phyloP scores from a whole-genome alignment of 345 rosid genomes.

The Dipteronia sinensis region DNA sequence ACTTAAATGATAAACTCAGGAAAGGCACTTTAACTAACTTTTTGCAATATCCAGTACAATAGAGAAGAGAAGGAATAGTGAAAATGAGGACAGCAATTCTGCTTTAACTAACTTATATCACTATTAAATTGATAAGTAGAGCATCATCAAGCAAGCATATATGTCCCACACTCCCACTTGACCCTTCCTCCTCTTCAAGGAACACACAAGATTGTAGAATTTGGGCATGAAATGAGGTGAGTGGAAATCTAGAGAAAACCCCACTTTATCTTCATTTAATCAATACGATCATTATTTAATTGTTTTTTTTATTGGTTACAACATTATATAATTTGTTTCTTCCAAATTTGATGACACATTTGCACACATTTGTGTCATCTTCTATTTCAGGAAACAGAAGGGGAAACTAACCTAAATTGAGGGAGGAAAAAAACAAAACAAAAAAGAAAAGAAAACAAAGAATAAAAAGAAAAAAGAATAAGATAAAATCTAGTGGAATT shows the following conservation, averaged over 20 bases:
- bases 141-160: slow-evolving; percentile 24
- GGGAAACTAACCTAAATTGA: not conserved
- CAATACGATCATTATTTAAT: slow-evolving; percentile 13
- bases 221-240: slow-evolving; percentile 32
- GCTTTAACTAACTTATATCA: slow-evolving; percentile 72
- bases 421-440: not conserved
- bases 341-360: not conserved
- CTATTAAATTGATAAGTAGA: slow-evolving; percentile 35
- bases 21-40: not conserved
- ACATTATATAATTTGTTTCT: not conserved
- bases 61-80: not conserved
- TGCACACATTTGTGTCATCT: slow-evolving; percentile 7
- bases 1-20: not conserved
- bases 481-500: not conserved
- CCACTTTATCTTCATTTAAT: slow-evolving; percentile 46
- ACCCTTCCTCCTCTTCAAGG: slow-evolving; percentile 67
- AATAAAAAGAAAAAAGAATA: not conserved
- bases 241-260: slow-evolving; percentile 72
- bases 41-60: not conserved
- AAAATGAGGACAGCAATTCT: not conserved
- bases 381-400: slow-evolving; percentile 1
- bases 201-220: slow-evolving; percentile 31
- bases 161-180: slow-evolving; percentile 51
- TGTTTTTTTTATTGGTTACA: not conserved
- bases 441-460: too few relatives aligned